phyloP scores from a whole-genome alignment of 2,329 filamentous ascomycete species.

The Berkeleyomyces rouxiae region DNA sequence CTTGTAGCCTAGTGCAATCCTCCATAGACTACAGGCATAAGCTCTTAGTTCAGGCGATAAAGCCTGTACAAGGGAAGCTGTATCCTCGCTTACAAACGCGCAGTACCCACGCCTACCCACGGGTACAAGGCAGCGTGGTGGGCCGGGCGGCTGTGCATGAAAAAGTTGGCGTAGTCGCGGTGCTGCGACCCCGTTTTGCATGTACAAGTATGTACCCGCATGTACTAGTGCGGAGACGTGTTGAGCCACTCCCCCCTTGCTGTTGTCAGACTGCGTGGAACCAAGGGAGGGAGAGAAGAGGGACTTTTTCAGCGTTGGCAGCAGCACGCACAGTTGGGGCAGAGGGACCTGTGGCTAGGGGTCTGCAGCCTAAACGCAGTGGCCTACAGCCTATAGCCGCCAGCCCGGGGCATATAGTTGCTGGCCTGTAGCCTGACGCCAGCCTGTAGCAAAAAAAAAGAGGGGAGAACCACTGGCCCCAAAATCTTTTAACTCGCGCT shows the following conservation, averaged over 20 bases:
- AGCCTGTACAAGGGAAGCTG: neutral
- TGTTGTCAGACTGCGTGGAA: slow-evolving; percentile 3
- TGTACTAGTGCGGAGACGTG: slow-evolving; percentile 1
- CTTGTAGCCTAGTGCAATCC: neutral
- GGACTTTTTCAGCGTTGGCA: neutral
- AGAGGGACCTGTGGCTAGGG: neutral
- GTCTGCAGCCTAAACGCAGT: neutral
- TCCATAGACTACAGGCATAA: neutral
- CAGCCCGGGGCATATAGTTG: neutral
- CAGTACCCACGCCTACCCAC: neutral
- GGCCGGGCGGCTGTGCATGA: neutral
- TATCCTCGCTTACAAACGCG: neutral
- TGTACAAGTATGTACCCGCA: neutral
- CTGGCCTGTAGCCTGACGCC: neutral
- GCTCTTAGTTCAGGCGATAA: too few species aligned
- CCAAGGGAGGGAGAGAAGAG: neutral
- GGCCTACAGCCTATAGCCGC: neutral
- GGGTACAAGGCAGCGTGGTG: neutral
- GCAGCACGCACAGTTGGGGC: neutral
- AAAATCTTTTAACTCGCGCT: slow-evolving; percentile 3
- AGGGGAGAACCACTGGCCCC: slow-evolving; percentile 3
- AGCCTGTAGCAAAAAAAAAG: neutral
- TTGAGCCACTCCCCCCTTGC: slow-evolving; percentile 8
- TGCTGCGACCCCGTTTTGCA: neutral
- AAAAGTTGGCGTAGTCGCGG: neutral